These are phyloP conservation scores for Penicillium diatomitis DNA, from an alignment of 495 filamentous ascomycete genomes.

Conservation along the genomic window DNA sequence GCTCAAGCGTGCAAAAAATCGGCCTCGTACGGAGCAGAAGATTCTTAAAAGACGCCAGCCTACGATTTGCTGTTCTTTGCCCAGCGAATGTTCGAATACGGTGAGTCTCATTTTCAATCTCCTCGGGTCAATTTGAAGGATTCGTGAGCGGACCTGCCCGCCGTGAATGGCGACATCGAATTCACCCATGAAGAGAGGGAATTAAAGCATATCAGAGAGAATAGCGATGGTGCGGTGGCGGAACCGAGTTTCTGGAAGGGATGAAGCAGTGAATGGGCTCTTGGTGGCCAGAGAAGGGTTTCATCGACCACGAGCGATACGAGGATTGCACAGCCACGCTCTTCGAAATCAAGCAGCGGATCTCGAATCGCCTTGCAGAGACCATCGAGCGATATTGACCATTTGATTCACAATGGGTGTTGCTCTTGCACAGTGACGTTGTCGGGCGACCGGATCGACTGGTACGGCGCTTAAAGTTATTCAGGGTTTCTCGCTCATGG, in stretches of 20 bases:
- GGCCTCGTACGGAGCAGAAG: slow-evolving; percentile 17
- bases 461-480: too few species aligned
- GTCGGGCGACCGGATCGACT: too few species aligned
- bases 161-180: neutral
- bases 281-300: slow-evolving; percentile 28
- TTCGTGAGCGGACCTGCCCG: slow-evolving; percentile 9
- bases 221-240: slow-evolving; percentile 23
- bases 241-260: slow-evolving; percentile 24
- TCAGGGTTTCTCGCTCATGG: too few species aligned
- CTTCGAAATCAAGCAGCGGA: slow-evolving; percentile 1
- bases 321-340: slow-evolving; percentile 15
- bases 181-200: neutral
- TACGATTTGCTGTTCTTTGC: slow-evolving; percentile 28
- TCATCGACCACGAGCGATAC: slow-evolving; percentile 26
- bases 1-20: neutral
- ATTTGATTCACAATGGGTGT: slow-evolving; percentile 15
- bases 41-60: slow-evolving; percentile 21
- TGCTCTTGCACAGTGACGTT: too few species aligned
- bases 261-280: slow-evolving; percentile 23
- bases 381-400: slow-evolving; percentile 22
- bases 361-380: slow-evolving; percentile 23
- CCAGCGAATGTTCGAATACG: slow-evolving; percentile 28
- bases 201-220: slow-evolving; percentile 18
- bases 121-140: slow-evolving; percentile 23
- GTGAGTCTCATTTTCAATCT: slow-evolving; percentile 27